phyloP scores from a whole-genome alignment of 75 land plant species.

The Pinus taeda region DNA sequence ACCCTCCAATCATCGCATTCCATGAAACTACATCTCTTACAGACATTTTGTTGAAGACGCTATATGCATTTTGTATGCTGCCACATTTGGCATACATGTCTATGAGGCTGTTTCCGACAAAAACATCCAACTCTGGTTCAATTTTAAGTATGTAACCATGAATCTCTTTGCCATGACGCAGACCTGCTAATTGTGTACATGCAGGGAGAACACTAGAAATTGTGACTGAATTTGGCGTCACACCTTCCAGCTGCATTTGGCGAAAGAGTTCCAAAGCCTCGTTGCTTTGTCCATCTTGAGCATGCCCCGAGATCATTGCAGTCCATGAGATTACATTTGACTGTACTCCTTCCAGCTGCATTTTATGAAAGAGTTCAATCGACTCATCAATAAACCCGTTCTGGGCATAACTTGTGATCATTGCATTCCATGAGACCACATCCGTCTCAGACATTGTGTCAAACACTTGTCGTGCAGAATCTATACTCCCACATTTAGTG shows the following conservation, averaged over 20 bases:
- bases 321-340: conserved; percentile 11
- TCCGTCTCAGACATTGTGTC: conserved; percentile 4
- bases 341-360: conserved; percentile 1
- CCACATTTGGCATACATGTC: conserved; percentile 77
- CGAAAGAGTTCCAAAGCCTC: conserved; percentile 5
- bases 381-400: conserved; percentile 3
- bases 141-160: conserved; percentile 47
- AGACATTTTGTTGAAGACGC: conserved; percentile 28
- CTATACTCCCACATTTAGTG: conserved; percentile 19
- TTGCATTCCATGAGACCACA: conserved; percentile 16
- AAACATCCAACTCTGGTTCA: conserved; percentile 16
- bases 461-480: conserved; percentile 14
- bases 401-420: conserved; percentile 15
- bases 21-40: conserved; percentile 38
- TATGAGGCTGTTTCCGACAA: conserved; percentile 46
- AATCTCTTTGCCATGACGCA: conserved; percentile 58
- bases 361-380: not conserved
- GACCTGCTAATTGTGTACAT: conserved; percentile 10
- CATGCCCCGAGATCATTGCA: conserved; percentile 7
- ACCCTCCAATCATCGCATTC: conserved; percentile 69
- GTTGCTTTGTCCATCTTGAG: not conserved
- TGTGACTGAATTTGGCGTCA: conserved; percentile 8
- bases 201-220: conserved; percentile 12
- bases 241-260: not conserved
- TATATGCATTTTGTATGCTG: conserved; percentile 40